Base-by-base conservation (phyloP, 768 basidiomycete species). In the Trametes cinnabarina region DNA sequence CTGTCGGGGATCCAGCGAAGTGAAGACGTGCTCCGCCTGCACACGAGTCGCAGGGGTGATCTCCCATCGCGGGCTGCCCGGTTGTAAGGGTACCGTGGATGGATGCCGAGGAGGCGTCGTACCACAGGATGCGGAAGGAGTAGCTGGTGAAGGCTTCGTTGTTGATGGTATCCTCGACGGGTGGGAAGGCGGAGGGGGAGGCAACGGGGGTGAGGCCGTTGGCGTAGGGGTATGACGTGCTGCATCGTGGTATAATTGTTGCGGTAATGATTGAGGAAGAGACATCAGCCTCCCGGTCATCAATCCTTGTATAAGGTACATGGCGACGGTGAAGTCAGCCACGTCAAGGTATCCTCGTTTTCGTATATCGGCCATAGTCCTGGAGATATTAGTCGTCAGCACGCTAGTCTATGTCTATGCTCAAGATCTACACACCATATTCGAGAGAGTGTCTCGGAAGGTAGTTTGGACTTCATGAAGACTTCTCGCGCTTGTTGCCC, bases 291-390 rank as follows among this genome's bases (percentile, higher is more conserved):
- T 65, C 10, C 75, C 75, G 25, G 75, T 73, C 81, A 83, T 82
- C 53, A 74, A 68, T n/a, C 71, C 74, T 61, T 83, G 82, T 39
- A 90, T 82, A 55, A 88, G 79, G 68, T 84, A 84, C 82, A 87
- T 84, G 35, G 82, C 88, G 57, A 90, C 73, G 34, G 83, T 81
- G 68, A 92, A 92, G 58, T 90, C 87, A 26, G 79, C 71, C 8
- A 79, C 74, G 63, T 89, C 86, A 11, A 92, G 79, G 3, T 77
- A 73, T 6, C 86, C 87, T 34, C 83, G 75, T 32, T 77, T 72
- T 50, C 79, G 77, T 9, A 78, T 81, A 67, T 90, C 87, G 22
- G 84, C 79, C 39, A 90, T 75, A 53, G 80, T 81, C 81, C 85
- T 87, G 41, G 3, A 9, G 11, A 26, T 23, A n/a, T 19, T 34